Base-by-base conservation (phyloP, 2,329 filamentous ascomycete species). In the Teratosphaeria zuluensis region DNA sequence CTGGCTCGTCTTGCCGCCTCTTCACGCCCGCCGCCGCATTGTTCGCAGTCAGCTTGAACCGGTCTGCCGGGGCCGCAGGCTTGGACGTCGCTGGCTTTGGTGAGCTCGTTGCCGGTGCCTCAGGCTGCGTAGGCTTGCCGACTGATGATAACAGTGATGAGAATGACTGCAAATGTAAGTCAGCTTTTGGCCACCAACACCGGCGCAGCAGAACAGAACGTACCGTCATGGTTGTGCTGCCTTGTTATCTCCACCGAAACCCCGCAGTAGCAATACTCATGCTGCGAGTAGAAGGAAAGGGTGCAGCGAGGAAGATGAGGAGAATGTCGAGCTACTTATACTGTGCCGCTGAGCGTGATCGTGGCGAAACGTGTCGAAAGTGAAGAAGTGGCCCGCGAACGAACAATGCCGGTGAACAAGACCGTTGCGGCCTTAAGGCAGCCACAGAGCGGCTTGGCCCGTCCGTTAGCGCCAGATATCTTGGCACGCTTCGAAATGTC, bases 1-100 rank as follows among this genome's bases (percentile, higher is more conserved):
- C 73, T 56, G 66, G 63, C 63, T 73, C 68, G 58, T 77, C 69
- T 64, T 71, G 63, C 58, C 70, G 71, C 55, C 72, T 65, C 64
- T 73, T 70, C 51, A 69, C 60, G 31, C 68, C 67, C 53, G 69
- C 65, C 28, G 64, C 64, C 1, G 66, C 62, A 62, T 69, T 66
- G 56, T 58, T 66, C 4, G 67, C 52, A 11, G 59, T 60, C n/a
- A 63, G 62, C 51, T 62, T 64, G 56, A 63, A 60, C 54, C 58
- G 56, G 56, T 62, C 59, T 53, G 59, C 53, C 54, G 62, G 56
- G 53, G 55, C 51, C 28, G 53, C 57, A 56, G 58, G 57, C 59
- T 54, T 64, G 54, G 32, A 61, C 51, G 46, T 56, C 48, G 53
- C 59, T 51, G 53, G 61, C 54, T 35, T 21, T 19, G 24, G 54